Percentiles rank a stretch among this genome's conserved stretches.
Evolutionary conservation across 352 stramenopile species (phyloP).

Genomic region (Phytophthora megakarya): DNA sequence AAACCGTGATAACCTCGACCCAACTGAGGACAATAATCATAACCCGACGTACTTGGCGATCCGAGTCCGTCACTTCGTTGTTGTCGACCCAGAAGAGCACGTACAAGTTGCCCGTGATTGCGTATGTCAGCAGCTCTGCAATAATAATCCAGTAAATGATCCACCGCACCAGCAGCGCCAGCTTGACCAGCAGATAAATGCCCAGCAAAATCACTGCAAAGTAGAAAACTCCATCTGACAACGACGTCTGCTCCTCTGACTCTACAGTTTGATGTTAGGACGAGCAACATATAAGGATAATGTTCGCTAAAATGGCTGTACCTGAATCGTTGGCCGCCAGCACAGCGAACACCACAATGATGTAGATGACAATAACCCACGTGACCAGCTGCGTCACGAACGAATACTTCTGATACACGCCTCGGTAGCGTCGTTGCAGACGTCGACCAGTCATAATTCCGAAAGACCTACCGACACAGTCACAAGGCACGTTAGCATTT

Average conservation of each 20-base stretch:
- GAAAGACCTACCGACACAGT: conserved; percentile 43
- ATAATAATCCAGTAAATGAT: conserved; percentile 85
- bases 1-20: conserved; percentile 54
- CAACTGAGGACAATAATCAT: conserved; percentile 44
- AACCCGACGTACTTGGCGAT: conserved; percentile 31
- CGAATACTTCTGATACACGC: conserved; percentile 69
- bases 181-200: conserved; percentile 70
- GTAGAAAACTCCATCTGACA: conserved; percentile 59
- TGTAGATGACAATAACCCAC: conserved; percentile 60
- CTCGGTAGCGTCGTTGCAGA: conserved; percentile 56
- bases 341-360: conserved; percentile 49
- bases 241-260: conserved; percentile 21
- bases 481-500: conserved; percentile 7
- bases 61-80: conserved; percentile 26
- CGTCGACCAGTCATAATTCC: conserved; percentile 61
- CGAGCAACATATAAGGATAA: conserved; percentile 5
- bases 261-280: not conserved
- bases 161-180: conserved; percentile 82
- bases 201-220: conserved; percentile 47
- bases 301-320: not conserved
- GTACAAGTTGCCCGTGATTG: conserved; percentile 51
- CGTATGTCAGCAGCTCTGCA: conserved; percentile 59
- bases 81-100: conserved; percentile 58
- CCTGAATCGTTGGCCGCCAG: conserved; percentile 38
- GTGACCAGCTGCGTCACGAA: conserved; percentile 55